Base-by-base conservation (phyloP, 768 basidiomycete genomes). In the Pulveroboletus frians region DNA sequence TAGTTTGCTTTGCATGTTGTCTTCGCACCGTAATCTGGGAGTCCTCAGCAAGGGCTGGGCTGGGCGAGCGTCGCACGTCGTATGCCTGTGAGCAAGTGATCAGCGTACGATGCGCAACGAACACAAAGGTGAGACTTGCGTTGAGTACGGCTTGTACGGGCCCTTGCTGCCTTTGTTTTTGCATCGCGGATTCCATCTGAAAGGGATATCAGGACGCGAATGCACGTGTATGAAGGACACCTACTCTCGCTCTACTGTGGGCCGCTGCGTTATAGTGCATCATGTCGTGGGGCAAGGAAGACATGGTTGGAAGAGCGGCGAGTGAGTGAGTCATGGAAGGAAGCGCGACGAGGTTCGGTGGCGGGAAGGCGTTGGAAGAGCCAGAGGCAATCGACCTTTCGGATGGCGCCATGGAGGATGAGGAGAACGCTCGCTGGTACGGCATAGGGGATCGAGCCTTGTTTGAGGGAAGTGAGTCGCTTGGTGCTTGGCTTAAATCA, bases 311-410 rank as follows among this genome's bases (percentile, higher is more conserved):
- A 9, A 68, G 58, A 2, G 56, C 44, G 21, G 62, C 66, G 45
- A 68, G 61, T 47, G 64, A 66, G 49, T 69, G 66, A 6, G 52
- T 64, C 66, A 68, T 62, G 52, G 67, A 59, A 2, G 66, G 66
- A 9, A 69, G 56, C 26, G 66, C 50, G 10, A 56, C 57, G 45
- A 69, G 64, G 20, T 61, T 58, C 20, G 49, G 51, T 45, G 66
- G 66, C 8, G 64, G 64, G 20, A 68, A 66, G 13, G 66, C 50
- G 18, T 56, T 52, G 50, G 68, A 64, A 7, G 68, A 68, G 42
- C 56, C 54, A 47, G 66, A 68, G 47, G 66, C 67, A 20, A 55
- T 63, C 36, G 65, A 68, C 55, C 65, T 53, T 52, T 69, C 64
- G 27, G 66, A 67, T 35, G 56, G 57, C 18, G 52, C 62, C 66